Evolutionary conservation across 305 asterid species (phyloP).

Genomic region (Coffea humblotiana): DNA sequence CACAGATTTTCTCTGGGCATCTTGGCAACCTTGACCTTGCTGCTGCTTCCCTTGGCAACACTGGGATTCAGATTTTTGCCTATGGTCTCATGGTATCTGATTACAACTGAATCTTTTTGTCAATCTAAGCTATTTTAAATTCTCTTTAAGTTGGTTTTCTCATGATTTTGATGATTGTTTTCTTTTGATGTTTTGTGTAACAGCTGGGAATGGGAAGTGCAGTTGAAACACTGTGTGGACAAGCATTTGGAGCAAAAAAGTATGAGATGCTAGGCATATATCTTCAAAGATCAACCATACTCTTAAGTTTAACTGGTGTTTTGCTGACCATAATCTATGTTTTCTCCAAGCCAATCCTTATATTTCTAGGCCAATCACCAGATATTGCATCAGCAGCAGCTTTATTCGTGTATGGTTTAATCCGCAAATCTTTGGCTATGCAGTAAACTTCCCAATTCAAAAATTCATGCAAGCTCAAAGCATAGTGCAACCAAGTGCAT

Average conservation of each 20-base stretch:
- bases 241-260: slow-evolving; percentile 3
- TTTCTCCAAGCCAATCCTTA: background rate
- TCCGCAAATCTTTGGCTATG: slow-evolving; percentile 2
- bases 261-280: background rate
- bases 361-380: background rate
- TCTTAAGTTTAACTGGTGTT: background rate
- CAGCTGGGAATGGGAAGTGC: background rate
- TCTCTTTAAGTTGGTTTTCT: background rate
- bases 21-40: slow-evolving; percentile 2
- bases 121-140: background rate
- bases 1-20: background rate
- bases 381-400: background rate
- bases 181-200: background rate
- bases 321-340: background rate
- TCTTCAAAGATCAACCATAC: background rate
- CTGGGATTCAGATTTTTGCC: background rate
- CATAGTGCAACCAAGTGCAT: slow-evolving; percentile 1
- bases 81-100: background rate
- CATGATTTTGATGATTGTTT: background rate
- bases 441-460: background rate
- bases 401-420: background rate
- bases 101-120: background rate
- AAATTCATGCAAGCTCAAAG: slow-evolving; percentile 1
- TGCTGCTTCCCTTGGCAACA: slow-evolving; percentile 1
- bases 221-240: background rate